Evolutionary conservation across 108 stramenopile genomes (phyloP).

Genomic region (Phaeodactylum tricornutum): DNA sequence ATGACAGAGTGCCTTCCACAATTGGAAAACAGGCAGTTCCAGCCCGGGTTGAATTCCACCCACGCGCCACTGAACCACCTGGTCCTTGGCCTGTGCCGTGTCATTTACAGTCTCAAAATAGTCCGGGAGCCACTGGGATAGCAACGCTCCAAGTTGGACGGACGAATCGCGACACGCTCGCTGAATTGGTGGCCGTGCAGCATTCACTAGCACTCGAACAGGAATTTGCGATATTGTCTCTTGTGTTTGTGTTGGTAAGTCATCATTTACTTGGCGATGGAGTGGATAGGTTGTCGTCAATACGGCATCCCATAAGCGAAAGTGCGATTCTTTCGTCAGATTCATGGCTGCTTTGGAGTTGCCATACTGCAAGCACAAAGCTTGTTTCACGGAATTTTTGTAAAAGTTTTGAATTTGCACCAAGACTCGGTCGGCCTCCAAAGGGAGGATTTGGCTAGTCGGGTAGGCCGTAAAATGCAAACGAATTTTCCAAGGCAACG

Average conservation of each 20-base stretch:
- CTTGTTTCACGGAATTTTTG: conserved; percentile 80
- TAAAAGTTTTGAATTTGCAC: conserved; percentile 34
- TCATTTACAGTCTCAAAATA: conserved; percentile 18
- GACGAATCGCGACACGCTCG: conserved; percentile 17
- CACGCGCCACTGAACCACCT: conserved; percentile 28
- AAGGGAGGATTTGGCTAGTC: conserved; percentile 35
- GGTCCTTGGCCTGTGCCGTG: conserved; percentile 4
- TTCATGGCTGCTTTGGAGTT: conserved; percentile 52
- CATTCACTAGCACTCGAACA: conserved; percentile 49
- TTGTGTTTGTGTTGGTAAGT: conserved; percentile 18
- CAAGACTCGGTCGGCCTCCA: conserved; percentile 27
- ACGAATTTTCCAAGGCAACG: conserved; percentile 72
- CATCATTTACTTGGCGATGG: conserved; percentile 33
- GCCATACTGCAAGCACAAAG: conserved; percentile 56
- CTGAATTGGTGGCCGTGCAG: conserved; percentile 43
- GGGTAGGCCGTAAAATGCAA: conserved; percentile 75
- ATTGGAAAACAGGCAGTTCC: conserved; percentile 27
- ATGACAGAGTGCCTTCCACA: conserved; percentile 59
- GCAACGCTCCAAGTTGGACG: conserved; percentile 25
- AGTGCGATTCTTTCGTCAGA: conserved; percentile 52
- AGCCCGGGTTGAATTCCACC: conserved; percentile 54
- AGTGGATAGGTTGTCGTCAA: conserved; percentile 11
- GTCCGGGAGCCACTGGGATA: conserved; percentile 30
- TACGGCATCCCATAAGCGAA: conserved; percentile 59
- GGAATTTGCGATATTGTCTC: conserved; percentile 39